Base-by-base conservation (phyloP, 192 early-diverging fungal genomes). In the Umbelopsis sp. region DNA sequence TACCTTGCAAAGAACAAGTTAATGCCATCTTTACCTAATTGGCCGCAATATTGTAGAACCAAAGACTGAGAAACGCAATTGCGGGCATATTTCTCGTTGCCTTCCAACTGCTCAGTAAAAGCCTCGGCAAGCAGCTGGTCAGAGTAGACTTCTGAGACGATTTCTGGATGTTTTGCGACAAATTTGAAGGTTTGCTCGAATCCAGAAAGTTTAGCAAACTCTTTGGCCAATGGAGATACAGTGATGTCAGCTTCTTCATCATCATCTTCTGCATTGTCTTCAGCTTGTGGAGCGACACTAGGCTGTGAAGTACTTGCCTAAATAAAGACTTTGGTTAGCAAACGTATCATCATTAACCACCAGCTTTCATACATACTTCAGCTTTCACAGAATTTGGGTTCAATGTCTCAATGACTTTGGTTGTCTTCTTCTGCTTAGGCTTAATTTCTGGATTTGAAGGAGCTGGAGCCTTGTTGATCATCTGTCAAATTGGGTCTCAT, bases 101-200 rank as follows among this genome's bases (percentile, higher is more conserved):
- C 91, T 2, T 84, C 81, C 47, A 96, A 88, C 70, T 94, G 87
- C 15, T 86, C 78, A 21, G 86, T 84, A 67, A 98, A 95, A 0
- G 92, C 97, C 20, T 92, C 87, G 10, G 89, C 91, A 68, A 98
- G 82, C 48, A 98, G 91, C 78, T 93, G 86, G 73, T 98, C 94
- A 4, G 88, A 84, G 67, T 89, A 90, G 15, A 77, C 81, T 68
- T 93, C 87, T 44, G 80, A 84, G 27, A 91, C 86, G 9, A 98
- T 79, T 12, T 87, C 77, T 20, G 91, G 86, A 72, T 96, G 82
- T 37, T 89, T 84, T 66, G 75, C 78, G 44, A 98, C 89, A 61
- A 85, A 94, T 44, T 84, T 77, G 67, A 85, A 79, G 9, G 87
- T 86, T 16, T 83, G 77, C n/a, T 85, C 82, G 69, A 91, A 87